Evolutionary conservation across 2,329 filamentous ascomycete genomes (phyloP).

Genomic region (Trichothecium sympodiale): DNA sequence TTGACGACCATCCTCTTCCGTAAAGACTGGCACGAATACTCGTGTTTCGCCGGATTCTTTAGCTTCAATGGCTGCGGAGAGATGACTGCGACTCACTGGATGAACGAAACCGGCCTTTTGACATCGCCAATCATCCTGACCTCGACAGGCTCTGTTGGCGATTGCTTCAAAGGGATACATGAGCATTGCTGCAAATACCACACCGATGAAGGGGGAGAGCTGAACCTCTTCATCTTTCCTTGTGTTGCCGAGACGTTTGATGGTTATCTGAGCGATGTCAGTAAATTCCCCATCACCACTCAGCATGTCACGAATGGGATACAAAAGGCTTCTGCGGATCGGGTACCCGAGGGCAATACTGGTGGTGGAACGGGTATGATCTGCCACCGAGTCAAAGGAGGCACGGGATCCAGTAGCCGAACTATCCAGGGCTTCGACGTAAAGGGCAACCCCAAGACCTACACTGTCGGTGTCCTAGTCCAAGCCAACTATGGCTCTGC

Average conservation of each 20-base stretch:
- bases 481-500: constrained; percentile 55
- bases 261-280: constrained; percentile 47
- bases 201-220: constrained; percentile 26
- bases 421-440: constrained; percentile 34
- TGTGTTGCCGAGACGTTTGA: constrained; percentile 55
- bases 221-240: constrained; percentile 44
- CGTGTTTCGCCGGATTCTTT: constrained; percentile 40
- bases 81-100: constrained; percentile 50
- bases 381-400: constrained; percentile 55
- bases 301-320: constrained; percentile 44
- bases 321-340: constrained; percentile 33
- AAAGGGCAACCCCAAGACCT: constrained; percentile 24
- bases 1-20: constrained; percentile 38
- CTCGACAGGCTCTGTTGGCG: constrained; percentile 45
- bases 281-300: constrained; percentile 41
- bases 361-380: constrained; percentile 61
- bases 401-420: constrained; percentile 51
- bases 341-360: constrained; percentile 49
- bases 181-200: constrained; percentile 40
- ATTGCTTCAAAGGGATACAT: constrained; percentile 46
- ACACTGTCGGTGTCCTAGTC: constrained; percentile 50
- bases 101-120: constrained; percentile 49
- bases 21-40: constrained; percentile 29
- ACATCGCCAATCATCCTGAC: constrained; percentile 50
- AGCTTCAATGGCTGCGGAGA: constrained; percentile 55